Conservation (phyloP, 371 early-diverging fungal species). For the Fennellomyces sp. region DNA sequence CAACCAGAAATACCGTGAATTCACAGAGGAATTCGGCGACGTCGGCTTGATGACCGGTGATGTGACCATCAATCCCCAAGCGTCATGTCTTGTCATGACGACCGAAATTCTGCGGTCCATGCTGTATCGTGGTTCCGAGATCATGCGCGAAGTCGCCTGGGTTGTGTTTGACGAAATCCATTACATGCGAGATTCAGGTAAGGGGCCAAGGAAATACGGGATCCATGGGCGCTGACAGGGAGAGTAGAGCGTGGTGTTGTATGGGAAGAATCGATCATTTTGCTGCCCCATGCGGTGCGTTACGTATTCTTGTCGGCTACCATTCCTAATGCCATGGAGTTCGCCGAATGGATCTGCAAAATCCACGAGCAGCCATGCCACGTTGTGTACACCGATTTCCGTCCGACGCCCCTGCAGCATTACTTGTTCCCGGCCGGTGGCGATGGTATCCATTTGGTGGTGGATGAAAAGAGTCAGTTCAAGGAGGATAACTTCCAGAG, state of each 20-base stretch:
- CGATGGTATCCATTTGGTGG: constrained; percentile 93
- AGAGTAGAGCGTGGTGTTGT: constrained; percentile 95
- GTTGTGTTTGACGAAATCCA: constrained; percentile 99
- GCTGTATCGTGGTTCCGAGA: constrained; percentile 98
- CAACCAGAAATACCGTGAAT: constrained; percentile 99
- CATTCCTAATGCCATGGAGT: constrained; percentile 99
- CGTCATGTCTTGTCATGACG: constrained; percentile 99
- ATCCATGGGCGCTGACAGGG: background rate
- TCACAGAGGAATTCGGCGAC: constrained; percentile 97
- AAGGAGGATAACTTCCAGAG: constrained; percentile 94
- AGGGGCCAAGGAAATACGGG: background rate
- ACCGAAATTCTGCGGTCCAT: constrained; percentile 99
- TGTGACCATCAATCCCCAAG: constrained; percentile 98
- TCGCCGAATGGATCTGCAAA: constrained; percentile 99
- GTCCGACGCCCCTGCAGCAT: constrained; percentile 98
- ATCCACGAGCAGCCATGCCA: constrained; percentile 98
- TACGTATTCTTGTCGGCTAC: constrained; percentile 99
- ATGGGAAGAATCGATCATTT: constrained; percentile 99
- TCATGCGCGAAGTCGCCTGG: constrained; percentile 99
- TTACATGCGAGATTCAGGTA: constrained; percentile 95
- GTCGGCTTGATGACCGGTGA: constrained; percentile 99
- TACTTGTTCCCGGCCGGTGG: constrained; percentile 95
- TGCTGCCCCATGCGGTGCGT: constrained; percentile 93
- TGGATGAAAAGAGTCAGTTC: constrained; percentile 96
- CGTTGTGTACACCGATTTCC: constrained; percentile 99